A percentile compares a stretch with the other conserved stretches of the same genome.
phyloP scores from a whole-genome alignment of 2,329 filamentous ascomycete genomes.

The Aspergillus brasiliensis region DNA sequence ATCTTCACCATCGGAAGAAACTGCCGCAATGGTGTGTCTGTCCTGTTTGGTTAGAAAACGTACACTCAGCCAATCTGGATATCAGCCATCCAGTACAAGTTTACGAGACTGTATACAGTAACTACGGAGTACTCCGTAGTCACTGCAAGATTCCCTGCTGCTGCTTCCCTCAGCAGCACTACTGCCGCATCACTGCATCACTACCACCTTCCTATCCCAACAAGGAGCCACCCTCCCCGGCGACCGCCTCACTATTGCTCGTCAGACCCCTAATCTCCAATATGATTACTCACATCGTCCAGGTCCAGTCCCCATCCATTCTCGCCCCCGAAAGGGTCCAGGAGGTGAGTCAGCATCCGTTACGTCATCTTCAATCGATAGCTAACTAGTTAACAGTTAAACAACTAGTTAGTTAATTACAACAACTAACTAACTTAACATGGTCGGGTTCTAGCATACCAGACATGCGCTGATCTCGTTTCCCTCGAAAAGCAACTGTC shows the following conservation, averaged over 20 bases:
- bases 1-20: too few relatives aligned
- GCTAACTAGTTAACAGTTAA: too few relatives aligned
- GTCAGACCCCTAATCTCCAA: background rate
- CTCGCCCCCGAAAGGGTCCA: slow-evolving; percentile 53
- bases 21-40: too few relatives aligned
- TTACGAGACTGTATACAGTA: too few relatives aligned
- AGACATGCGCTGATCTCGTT: slow-evolving; percentile 62
- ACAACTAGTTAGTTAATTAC: too few relatives aligned
- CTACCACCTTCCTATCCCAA: background rate
- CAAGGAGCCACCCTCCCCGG: background rate
- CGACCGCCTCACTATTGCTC: background rate
- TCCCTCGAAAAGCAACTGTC: slow-evolving; percentile 59
- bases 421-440: background rate
- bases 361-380: background rate
- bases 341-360: slow-evolving; percentile 50
- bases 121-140: too few relatives aligned
- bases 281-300: slow-evolving; percentile 64
- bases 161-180: too few relatives aligned
- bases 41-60: too few relatives aligned
- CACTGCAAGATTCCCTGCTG: too few relatives aligned
- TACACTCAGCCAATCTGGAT: too few relatives aligned
- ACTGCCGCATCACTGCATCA: too few relatives aligned
- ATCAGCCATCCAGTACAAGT: too few relatives aligned
- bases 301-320: slow-evolving; percentile 65
- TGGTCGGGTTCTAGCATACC: background rate